Base-by-base conservation (phyloP, 78 protist genomes). In the Monocercomonoides exilis region DNA sequence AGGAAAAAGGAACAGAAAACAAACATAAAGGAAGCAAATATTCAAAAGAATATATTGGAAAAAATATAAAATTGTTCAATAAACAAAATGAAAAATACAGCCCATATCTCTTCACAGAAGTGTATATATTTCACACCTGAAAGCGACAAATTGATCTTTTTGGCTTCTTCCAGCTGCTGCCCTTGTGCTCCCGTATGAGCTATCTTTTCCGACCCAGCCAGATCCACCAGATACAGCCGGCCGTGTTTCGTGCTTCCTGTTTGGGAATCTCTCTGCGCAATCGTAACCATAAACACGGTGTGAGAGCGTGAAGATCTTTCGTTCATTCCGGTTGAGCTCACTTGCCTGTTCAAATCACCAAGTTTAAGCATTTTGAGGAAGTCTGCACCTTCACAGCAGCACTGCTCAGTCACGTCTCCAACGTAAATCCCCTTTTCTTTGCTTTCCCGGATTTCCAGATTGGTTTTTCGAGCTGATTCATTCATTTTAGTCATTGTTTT, bases 241-340 rank as follows among this genome's bases (percentile, higher is more conserved):
- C 82, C 82, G 43, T 5, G 6, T 6, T 79, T 79, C 36, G 6
- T 6, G 21, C 45, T 38, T 33, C 11, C 45, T 21, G 82, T 4
- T 32, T 33, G 6, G 43, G 1, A 29, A 38, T n/a, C n/a, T 6
- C 1, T 43, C 42, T 82, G 45, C 41, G 45, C 3, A n/a, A 88
- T 4, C 1, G 79, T 43, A 4, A 88, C 1, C 1, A 88, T 79
- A 34, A 82, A 38, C 54, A 88, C 38, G 6, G 90, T 43, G 80
- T 88, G 90, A 33, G 90, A 88, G 38, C 90, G 85, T 3, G 90
- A 88, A 33, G 90, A 88, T 0, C 38, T 45, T 36, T 85, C 90
- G 44, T 88, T 88, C 87, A 88, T 44, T 3, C 44, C 21, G 0
- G 90, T 88, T 2, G 86, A 38, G 41, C 87, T 64, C 0, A 85